These are phyloP conservation scores for Termitomyces sp. DNA, from an alignment of 768 basidiomycete genomes.

Conservation along the genomic window DNA sequence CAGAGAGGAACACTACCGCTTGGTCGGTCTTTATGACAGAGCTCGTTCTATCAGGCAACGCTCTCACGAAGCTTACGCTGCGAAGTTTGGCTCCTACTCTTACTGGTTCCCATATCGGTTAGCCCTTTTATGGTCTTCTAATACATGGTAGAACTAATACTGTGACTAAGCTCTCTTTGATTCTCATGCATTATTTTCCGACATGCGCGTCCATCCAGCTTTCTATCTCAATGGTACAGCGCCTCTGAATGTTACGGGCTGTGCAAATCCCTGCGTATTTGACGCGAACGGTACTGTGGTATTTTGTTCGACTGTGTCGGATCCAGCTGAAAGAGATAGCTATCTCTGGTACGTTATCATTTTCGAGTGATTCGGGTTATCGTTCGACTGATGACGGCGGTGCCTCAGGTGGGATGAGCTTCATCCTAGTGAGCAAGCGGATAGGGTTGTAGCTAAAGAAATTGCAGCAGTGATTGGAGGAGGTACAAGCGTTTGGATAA, in stretches of 20 bases:
- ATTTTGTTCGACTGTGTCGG: constrained; percentile 20
- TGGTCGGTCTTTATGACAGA: constrained; percentile 55
- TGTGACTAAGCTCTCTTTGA: constrained; percentile 47
- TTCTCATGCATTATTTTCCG: constrained; percentile 52
- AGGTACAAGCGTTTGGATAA: constrained; percentile 29
- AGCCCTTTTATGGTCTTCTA: background rate
- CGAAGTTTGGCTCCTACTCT: constrained; percentile 39
- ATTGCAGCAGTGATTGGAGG: constrained; percentile 34
- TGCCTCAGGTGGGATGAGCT: constrained; percentile 36
- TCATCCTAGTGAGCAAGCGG: constrained; percentile 22
- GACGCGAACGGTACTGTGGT: constrained; percentile 11
- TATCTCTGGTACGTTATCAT: constrained; percentile 37
- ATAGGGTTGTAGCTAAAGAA: constrained; percentile 39
- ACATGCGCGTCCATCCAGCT: constrained; percentile 47
- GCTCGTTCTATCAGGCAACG: constrained; percentile 45
- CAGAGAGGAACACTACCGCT: constrained; percentile 46
- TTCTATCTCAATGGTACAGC: constrained; percentile 59
- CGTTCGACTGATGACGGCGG: background rate
- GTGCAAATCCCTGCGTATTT: constrained; percentile 43
- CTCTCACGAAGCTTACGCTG: constrained; percentile 44
- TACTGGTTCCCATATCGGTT: constrained; percentile 53
- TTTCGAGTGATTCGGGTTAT: background rate
- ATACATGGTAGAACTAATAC: background rate
- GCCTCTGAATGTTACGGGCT: constrained; percentile 52
- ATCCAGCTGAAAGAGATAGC: constrained; percentile 27